Base-by-base conservation (phyloP, 108 stramenopile species). In the Skeletonema marinoi region DNA sequence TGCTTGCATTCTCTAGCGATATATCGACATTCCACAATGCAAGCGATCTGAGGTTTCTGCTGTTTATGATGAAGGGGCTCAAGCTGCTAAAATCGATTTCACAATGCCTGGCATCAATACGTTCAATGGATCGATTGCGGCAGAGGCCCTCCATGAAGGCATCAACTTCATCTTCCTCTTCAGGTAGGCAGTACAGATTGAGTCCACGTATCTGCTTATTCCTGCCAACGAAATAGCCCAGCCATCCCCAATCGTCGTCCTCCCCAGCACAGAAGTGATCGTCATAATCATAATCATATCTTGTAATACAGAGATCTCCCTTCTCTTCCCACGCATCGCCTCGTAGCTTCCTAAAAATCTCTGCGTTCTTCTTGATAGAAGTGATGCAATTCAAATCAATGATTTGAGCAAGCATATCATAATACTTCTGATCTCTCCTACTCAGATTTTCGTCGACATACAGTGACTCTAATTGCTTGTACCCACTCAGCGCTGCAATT, bases 161-260 rank as follows among this genome's bases (percentile, higher is more conserved):
- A 51, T 21, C 19, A 21, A 51, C 14, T 21, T 51, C 4, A 19
- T 51, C 0, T 2, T 2, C 50, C 0, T 51, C 0, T 21, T 51
- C 50, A 0, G 21, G 50, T 51, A 25, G 50, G 17, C 17, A 51
- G 17, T 3, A 51, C n/a, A 51, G 19, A 51, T 7, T 7, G n/a
- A 51, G 50, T 19, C 21, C 6, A 1, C 19, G 50, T 51, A 51
- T 19, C 17, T 51, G n/a, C 6, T 6, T 11, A 61, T 2, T 60
- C 58, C 8, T 68, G 30, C 67, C 67, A 2, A 68, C 0, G 10
- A 68, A 68, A 30, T 68, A 50, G 56, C 56, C 67, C 2, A 68
- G 58, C 67, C 67, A 68, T 4, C 67, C 67, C 54, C 50, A 51
- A 19, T 51, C 50, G 50, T 51, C 50, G 19, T 4, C n/a, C 50